Conservation (phyloP, 352 stramenopile genomes). For the Phytophthora hibernalis region DNA sequence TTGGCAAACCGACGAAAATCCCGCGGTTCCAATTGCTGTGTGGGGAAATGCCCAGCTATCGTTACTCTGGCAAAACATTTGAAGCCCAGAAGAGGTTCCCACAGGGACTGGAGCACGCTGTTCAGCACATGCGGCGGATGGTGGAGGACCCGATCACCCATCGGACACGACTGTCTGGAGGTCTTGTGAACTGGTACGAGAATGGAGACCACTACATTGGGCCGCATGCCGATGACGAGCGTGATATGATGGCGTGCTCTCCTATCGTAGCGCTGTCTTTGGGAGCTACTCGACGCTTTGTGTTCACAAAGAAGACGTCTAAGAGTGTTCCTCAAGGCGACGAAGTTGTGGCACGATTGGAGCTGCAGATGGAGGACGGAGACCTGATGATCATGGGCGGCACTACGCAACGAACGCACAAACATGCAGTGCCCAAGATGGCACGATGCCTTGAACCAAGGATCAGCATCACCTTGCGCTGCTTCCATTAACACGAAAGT, state of each 20-base stretch:
- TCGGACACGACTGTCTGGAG: constrained; percentile 46
- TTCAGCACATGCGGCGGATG: constrained; percentile 55
- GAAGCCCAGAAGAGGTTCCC: constrained; percentile 52
- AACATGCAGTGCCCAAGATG: constrained; percentile 85
- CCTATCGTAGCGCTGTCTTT: constrained; percentile 80
- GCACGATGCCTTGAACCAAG: constrained; percentile 45
- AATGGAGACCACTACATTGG: constrained; percentile 86
- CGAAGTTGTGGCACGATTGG: constrained; percentile 32
- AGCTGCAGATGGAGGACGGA: constrained; percentile 69
- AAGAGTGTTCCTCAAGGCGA: constrained; percentile 19
- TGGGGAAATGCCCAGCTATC: constrained; percentile 50
- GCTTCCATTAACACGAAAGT: constrained; percentile 42
- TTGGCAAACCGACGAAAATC: constrained; percentile 62
- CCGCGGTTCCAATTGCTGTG: constrained; percentile 80
- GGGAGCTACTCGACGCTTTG: constrained; percentile 71
- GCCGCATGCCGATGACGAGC: constrained; percentile 77
- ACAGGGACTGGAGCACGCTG: constrained; percentile 40
- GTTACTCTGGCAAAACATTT: constrained; percentile 71
- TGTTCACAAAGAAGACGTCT: constrained; percentile 57
- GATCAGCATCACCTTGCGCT: constrained; percentile 63
- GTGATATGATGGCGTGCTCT: constrained; percentile 48
- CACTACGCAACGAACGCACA: constrained; percentile 77
- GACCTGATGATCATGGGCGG: constrained; percentile 88
- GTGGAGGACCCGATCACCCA: constrained; percentile 40
- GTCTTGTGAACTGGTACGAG: constrained; percentile 88